Evolutionary conservation across 2,329 filamentous ascomycete genomes (phyloP).

Genomic region (Botryotinia calthae): DNA sequence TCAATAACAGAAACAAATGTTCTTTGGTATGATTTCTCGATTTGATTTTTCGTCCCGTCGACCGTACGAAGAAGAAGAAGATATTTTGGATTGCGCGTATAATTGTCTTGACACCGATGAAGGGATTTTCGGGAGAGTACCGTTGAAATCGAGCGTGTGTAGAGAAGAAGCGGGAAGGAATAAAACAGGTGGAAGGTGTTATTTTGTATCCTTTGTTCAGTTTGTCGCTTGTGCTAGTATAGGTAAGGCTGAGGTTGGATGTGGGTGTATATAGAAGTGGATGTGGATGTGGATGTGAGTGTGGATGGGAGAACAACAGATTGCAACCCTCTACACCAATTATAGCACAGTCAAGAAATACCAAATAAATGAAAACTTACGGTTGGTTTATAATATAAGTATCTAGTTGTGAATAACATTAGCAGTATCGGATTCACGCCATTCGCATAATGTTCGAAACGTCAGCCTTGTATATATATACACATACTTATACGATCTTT

Average conservation of each 20-base stretch:
- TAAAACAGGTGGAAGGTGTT: conserved; percentile 6
- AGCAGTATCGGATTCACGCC: neutral
- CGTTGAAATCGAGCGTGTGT: conserved; percentile 27
- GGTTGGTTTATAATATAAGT: neutral
- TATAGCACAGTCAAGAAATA: neutral
- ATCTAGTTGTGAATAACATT: neutral
- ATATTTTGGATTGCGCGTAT: conserved; percentile 13
- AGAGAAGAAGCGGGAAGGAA: neutral
- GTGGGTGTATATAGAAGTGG: neutral
- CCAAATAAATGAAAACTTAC: neutral
- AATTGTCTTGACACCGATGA: conserved; percentile 28
- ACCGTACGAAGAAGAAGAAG: conserved; percentile 21
- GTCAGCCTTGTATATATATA: too few relatives aligned
- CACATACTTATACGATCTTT: too few relatives aligned
- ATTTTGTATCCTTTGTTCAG: neutral
- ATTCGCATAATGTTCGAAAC: neutral
- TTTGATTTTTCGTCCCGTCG: neutral
- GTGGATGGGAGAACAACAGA: neutral
- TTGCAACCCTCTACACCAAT: neutral
- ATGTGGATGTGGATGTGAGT: neutral
- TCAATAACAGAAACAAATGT: neutral
- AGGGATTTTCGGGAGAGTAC: conserved; percentile 24
- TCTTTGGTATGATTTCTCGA: neutral
- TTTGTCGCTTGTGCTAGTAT: conserved; percentile 1
- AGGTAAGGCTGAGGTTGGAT: neutral